phyloP scores from a whole-genome alignment of 345 rosid genomes.

The Heritiera littoralis region DNA sequence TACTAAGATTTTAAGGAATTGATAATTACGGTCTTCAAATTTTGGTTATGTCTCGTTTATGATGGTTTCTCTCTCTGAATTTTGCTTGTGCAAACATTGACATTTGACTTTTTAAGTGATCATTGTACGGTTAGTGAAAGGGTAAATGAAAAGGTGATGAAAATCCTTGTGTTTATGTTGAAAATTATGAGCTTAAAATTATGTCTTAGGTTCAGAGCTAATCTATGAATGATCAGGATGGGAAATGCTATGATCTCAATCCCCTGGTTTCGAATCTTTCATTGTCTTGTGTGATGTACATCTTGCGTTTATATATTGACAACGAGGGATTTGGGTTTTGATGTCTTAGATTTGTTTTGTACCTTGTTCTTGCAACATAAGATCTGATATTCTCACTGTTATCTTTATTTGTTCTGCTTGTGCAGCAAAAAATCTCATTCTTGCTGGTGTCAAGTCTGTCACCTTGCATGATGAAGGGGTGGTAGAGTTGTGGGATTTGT shows the following conservation, averaged over 20 bases:
- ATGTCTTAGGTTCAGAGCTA: no score
- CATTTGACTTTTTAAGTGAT: no score
- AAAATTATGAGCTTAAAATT: background rate
- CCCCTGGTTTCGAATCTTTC: background rate
- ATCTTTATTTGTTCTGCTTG: background rate
- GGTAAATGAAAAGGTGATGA: background rate
- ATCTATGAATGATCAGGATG: background rate
- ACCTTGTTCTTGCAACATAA: background rate
- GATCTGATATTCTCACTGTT: background rate
- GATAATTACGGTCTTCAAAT: background rate
- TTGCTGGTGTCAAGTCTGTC: constrained; percentile 51
- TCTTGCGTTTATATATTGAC: background rate
- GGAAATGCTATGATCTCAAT: background rate
- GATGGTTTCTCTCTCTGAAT: background rate
- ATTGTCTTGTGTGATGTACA: background rate
- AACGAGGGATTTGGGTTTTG: background rate
- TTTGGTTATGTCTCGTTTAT: background rate
- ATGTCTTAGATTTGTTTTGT: background rate
- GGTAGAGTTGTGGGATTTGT: constrained; percentile 31
- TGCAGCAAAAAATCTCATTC: constrained; percentile 91
- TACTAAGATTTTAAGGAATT: background rate
- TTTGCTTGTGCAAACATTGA: background rate
- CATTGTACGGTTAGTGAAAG: background rate
- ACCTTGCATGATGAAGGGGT: no score
- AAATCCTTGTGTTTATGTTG: background rate